Evolutionary conservation across 129 eudicot species (phyloP).

Genomic region (Erigeron canadensis): DNA sequence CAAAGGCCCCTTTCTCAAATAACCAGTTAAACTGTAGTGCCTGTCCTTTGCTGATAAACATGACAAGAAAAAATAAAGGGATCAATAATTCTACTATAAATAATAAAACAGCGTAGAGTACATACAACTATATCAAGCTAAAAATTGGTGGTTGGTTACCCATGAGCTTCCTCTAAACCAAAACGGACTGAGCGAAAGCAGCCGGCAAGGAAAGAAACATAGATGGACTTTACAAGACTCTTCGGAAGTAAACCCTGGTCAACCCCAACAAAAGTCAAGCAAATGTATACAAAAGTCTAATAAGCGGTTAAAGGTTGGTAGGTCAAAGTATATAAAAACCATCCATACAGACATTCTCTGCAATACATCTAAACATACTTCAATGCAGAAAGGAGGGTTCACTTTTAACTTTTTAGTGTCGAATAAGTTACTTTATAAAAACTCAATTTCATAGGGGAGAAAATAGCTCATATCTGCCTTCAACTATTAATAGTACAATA

Average conservation of each 20-base stretch:
- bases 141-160: conserved; percentile 47
- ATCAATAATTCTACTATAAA: neutral
- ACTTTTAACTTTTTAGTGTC: neutral
- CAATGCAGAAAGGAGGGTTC: neutral
- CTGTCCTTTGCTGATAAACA: conserved; percentile 74
- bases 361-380: neutral
- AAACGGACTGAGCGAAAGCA: conserved; percentile 97
- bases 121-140: neutral
- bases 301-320: neutral
- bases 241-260: conserved; percentile 72
- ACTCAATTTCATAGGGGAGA: neutral
- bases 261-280: conserved; percentile 22
- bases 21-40: conserved; percentile 96
- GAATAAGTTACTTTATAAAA: neutral
- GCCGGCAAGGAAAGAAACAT: conserved; percentile 97
- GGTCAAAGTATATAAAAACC: neutral
- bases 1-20: conserved; percentile 75
- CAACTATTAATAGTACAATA: neutral
- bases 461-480: neutral
- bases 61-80: neutral
- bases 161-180: conserved; percentile 98
- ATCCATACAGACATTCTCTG: neutral
- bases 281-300: neutral
- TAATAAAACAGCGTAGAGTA: neutral
- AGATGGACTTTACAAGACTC: conserved; percentile 67